These are phyloP conservation scores for Baorangia bicolor DNA, from an alignment of 768 basidiomycete species.

Conservation along the genomic window DNA sequence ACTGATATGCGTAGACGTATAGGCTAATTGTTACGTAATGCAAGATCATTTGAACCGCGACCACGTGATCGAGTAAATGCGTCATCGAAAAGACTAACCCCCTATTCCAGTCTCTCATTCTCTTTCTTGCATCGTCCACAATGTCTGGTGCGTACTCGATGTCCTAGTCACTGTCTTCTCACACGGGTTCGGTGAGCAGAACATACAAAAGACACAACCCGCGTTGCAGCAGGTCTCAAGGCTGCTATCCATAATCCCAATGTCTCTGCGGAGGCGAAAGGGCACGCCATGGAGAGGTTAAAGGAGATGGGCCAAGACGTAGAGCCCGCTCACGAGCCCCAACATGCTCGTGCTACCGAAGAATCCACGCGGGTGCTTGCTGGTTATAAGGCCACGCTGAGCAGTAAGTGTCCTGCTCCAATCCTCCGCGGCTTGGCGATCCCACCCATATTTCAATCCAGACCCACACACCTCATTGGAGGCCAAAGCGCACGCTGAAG, in stretches of 20 bases:
- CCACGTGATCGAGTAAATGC: conserved; percentile 13
- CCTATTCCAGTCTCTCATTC: conserved; percentile 4
- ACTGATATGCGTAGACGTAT: conserved; percentile 29
- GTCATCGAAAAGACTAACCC: conserved; percentile 6
- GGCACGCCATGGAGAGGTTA: conserved; percentile 46
- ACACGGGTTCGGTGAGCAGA: conserved; percentile 9
- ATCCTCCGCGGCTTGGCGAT: background rate
- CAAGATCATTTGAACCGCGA: background rate
- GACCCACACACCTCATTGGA: conserved; percentile 46
- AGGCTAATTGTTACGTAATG: conserved; percentile 15
- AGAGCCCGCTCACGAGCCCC: background rate
- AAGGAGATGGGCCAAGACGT: conserved; percentile 35
- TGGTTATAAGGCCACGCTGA: conserved; percentile 51
- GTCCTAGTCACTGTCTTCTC: accelerated
- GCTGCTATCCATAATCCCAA: conserved; percentile 59
- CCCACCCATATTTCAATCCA: background rate
- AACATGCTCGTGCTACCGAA: background rate
- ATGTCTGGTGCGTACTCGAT: conserved; percentile 16
- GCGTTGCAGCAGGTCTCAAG: conserved; percentile 56
- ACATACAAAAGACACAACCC: conserved; percentile 40
- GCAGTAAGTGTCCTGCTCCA: conserved; percentile 31
- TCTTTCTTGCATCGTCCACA: background rate
- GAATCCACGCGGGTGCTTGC: conserved; percentile 32
- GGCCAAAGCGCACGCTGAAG: conserved; percentile 55
- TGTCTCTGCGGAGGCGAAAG: conserved; percentile 55